These are phyloP conservation scores for Mortierella sp. DNA, from an alignment of 371 early-diverging fungal genomes.

Conservation along the genomic window DNA sequence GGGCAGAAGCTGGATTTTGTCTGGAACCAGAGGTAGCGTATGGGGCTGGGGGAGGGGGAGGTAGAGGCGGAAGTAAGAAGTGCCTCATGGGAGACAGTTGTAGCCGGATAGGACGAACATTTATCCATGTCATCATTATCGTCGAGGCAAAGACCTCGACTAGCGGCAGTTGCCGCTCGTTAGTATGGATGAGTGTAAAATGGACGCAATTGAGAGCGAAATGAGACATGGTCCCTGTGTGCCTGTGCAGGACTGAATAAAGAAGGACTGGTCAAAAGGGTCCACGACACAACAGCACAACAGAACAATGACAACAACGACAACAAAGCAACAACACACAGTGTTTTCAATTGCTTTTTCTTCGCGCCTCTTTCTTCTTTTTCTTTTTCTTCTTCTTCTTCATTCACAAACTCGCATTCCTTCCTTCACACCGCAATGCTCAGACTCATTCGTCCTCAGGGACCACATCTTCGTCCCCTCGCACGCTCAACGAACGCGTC, in stretches of 20 bases:
- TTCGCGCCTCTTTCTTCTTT: neutral
- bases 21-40: neutral
- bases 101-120: conserved; percentile 2
- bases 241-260: neutral
- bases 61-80: neutral
- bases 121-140: conserved; percentile 9
- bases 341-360: neutral
- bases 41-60: no score
- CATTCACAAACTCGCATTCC: conserved; percentile 2
- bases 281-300: neutral
- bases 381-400: neutral
- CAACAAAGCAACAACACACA: neutral
- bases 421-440: conserved; percentile 26
- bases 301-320: neutral
- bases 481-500: neutral
- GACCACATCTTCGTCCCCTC: conserved; percentile 12
- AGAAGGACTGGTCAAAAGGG: no score
- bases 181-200: neutral
- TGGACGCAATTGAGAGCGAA: neutral
- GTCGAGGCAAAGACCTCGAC: neutral
- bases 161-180: neutral
- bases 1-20: neutral
- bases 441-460: conserved; percentile 28
- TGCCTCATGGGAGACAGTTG: neutral
- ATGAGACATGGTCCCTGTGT: neutral